Evolutionary conservation across 148 eudicot genomes (phyloP), one percentile per base, ranked within the genome.

Genomic region (Arbutus unedo): DNA sequence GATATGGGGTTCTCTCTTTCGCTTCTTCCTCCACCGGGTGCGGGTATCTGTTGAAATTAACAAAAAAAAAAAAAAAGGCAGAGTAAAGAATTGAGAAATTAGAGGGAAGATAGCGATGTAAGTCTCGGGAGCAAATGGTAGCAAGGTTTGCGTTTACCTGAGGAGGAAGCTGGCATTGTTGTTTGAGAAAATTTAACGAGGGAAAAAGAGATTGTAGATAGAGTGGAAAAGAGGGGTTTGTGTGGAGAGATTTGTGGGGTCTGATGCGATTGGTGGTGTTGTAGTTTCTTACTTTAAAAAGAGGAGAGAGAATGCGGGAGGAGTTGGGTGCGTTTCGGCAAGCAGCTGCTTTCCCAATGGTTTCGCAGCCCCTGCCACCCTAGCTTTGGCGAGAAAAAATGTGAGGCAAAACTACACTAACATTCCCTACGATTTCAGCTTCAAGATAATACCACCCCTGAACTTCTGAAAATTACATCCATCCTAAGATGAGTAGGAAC

Each of bases 131-230:
- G 82, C 19, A 55, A 13, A 60, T 0, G 66, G 53, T 5, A 67
- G 73, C 55, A 79, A 51, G 83, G 80, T 76, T 51, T 53, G 19
- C 38, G 5, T 55, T 67, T 82, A 92, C 98, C 98, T 86, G 98
- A 88, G 78, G 94, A 89, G 86, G 98, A 92, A 84, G 91, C 89
- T 74, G 98, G 96, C 98, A 94, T 94, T 88, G 85, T 53, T 74
- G 85, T 45, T 59, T 31, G 71, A 11, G 76, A 75, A 80, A 81
- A 74, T 74, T 70, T 78, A 68, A 64, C 81, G 85, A 76, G 79
- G 80, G 75, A 48, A 62, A 79, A 13, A 0, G 25, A 38, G 70
- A 18, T 16, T 16, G 67, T 14, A 54, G 60, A 76, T 55, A 75
- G 45, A 44, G 79, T 62, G 62, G n/a, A 53, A 4, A 74, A 67